Evolutionary conservation across 176 grass and related monocot species (phyloP).

Genomic region (barley (Hordeum vulgare)): MorexV3_pseudomolecules_assembly NC_058523.1:543345987-543346486

Average conservation of each 20-base stretch:
- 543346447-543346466: background rate
- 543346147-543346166: background rate
- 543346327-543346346: conserved; percentile 21
- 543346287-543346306: too few species aligned
- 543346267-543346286: background rate
- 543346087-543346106: background rate
- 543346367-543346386: background rate
- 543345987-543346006: too few species aligned
- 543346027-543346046: background rate
- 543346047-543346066: background rate
- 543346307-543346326: background rate
- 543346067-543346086: background rate
- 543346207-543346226: background rate
- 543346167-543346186: background rate
- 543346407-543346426: conserved; percentile 1
- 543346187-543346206: background rate
- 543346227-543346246: background rate
- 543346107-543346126: background rate
- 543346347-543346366: background rate
- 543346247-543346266: background rate
- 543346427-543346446: background rate
- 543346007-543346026: background rate
- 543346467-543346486: background rate
- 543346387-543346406: background rate
- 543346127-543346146: background rate